Percentiles rank a stretch among this genome's conserved stretches.
Conservation (phyloP, 306 rosid species). For the Echinosophora koreensis region DNA sequence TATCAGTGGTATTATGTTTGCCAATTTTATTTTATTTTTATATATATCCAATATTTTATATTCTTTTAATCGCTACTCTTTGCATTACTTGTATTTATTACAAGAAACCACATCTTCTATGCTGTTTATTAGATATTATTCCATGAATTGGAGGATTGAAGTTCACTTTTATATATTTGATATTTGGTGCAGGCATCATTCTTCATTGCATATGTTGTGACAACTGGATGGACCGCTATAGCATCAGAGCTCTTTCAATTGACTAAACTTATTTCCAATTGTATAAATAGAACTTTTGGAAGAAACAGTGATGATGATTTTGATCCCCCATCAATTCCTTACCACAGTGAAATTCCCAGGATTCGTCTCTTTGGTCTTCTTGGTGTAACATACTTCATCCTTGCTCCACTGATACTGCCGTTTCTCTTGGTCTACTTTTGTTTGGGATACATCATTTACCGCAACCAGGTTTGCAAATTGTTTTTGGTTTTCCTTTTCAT, state of each 20-base stretch:
- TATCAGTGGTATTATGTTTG: neutral
- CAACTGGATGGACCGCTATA: constrained; percentile 70
- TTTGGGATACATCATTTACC: constrained; percentile 81
- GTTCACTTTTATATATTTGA: constrained; percentile 33
- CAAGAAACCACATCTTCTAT: neutral
- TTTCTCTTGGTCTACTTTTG: constrained; percentile 86
- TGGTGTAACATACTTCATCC: constrained; percentile 87
- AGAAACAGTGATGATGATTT: constrained; percentile 51
- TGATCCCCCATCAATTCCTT: constrained; percentile 68
- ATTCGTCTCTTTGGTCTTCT: constrained; percentile 87
- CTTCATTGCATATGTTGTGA: constrained; percentile 79
- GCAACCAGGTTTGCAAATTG: constrained; percentile 80
- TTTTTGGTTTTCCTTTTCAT: neutral
- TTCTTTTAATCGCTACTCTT: neutral
- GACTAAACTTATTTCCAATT: constrained; percentile 57
- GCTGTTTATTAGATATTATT: constrained; percentile 14
- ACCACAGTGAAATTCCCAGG: constrained; percentile 73
- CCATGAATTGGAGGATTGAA: constrained; percentile 14
- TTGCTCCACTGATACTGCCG: constrained; percentile 91
- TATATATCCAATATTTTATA: neutral
- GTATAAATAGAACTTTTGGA: constrained; percentile 47
- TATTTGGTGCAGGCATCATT: constrained; percentile 77
- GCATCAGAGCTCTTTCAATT: constrained; percentile 74
- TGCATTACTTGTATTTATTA: neutral
- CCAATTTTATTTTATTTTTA: neutral